A percentile compares a stretch with the other conserved stretches of the same genome.
phyloP scores from a whole-genome alignment of 768 basidiomycete genomes.

The Suillus cothurnatus region DNA sequence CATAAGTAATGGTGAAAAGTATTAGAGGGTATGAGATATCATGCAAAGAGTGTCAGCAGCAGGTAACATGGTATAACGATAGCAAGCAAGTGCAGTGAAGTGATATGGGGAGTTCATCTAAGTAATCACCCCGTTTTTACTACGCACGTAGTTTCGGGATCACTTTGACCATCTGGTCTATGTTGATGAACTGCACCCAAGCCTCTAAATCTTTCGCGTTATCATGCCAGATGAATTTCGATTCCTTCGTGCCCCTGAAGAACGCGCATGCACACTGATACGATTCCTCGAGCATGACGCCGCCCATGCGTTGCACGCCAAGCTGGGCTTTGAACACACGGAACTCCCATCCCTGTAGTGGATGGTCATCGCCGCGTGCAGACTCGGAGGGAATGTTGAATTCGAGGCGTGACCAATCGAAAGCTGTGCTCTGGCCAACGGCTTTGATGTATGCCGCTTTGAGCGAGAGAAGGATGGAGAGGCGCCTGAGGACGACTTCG shows the following conservation, averaged over 20 bases:
- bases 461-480: conserved; percentile 77
- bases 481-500: conserved; percentile 67
- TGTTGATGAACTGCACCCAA: conserved; percentile 85
- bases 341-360: conserved; percentile 84
- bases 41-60: conserved; percentile 9
- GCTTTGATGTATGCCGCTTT: conserved; percentile 85
- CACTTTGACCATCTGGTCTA: conserved; percentile 81
- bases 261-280: conserved; percentile 82
- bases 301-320: conserved; percentile 60
- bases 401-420: conserved; percentile 81
- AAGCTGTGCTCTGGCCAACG: conserved; percentile 77
- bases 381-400: conserved; percentile 70
- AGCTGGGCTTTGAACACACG: conserved; percentile 75
- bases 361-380: conserved; percentile 68
- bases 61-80: conserved; percentile 8
- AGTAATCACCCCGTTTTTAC: conserved; percentile 21
- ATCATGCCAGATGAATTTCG: conserved; percentile 73
- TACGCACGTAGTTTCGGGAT: conserved; percentile 71
- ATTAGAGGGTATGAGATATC: conserved; percentile 19
- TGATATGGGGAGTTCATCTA: not conserved
- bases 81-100: conserved; percentile 8
- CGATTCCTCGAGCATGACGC: conserved; percentile 57
- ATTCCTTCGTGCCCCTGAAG: conserved; percentile 66
- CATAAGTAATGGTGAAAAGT: conserved; percentile 3
- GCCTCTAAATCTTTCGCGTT: conserved; percentile 66